Conservation (phyloP, 2,329 filamentous ascomycete species). For the Calonectria leucothoes region DNA sequence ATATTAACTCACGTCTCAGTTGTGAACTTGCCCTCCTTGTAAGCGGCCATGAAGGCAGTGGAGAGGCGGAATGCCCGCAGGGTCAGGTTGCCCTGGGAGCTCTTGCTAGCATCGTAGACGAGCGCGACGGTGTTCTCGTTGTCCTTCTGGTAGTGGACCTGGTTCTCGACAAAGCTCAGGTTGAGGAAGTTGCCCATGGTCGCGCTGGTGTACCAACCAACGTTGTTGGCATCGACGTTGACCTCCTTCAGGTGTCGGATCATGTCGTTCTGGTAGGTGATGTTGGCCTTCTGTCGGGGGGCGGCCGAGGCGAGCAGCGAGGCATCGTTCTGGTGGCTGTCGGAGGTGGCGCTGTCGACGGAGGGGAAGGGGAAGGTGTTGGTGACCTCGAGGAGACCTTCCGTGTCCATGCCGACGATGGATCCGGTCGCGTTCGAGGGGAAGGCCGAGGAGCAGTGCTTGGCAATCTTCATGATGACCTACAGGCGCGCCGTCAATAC, state of each 20-base stretch:
- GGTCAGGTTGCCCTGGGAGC: slow-evolving; percentile 90
- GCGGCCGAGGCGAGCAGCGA: slow-evolving; percentile 86
- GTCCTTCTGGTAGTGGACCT: slow-evolving; percentile 96
- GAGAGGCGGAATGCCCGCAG: slow-evolving; percentile 92
- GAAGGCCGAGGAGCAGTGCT: slow-evolving; percentile 89
- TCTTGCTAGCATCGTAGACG: slow-evolving; percentile 95
- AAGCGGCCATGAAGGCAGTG: slow-evolving; percentile 87
- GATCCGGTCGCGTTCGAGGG: slow-evolving; percentile 90
- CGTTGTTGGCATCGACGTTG: slow-evolving; percentile 97
- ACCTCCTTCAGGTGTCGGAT: slow-evolving; percentile 96
- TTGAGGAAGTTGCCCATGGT: slow-evolving; percentile 99
- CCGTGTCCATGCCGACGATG: slow-evolving; percentile 92
- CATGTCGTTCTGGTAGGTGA: slow-evolving; percentile 94
- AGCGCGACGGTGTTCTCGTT: slow-evolving; percentile 90
- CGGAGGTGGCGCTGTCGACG: slow-evolving; percentile 75
- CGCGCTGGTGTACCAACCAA: slow-evolving; percentile 98
- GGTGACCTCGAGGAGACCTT: slow-evolving; percentile 86
- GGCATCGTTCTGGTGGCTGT: slow-evolving; percentile 80
- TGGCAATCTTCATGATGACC: slow-evolving; percentile 98
- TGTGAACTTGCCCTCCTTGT: slow-evolving; percentile 98
- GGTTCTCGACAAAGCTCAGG: slow-evolving; percentile 95
- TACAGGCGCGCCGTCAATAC: slow-evolving; percentile 50
- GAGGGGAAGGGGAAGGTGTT: slow-evolving; percentile 96
- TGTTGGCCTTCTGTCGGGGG: slow-evolving; percentile 91
- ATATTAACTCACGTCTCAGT: slow-evolving; percentile 80